Evolutionary conservation across 371 early-diverging fungal genomes (phyloP).

Genomic region (Choanephora cucurbitarum): DNA sequence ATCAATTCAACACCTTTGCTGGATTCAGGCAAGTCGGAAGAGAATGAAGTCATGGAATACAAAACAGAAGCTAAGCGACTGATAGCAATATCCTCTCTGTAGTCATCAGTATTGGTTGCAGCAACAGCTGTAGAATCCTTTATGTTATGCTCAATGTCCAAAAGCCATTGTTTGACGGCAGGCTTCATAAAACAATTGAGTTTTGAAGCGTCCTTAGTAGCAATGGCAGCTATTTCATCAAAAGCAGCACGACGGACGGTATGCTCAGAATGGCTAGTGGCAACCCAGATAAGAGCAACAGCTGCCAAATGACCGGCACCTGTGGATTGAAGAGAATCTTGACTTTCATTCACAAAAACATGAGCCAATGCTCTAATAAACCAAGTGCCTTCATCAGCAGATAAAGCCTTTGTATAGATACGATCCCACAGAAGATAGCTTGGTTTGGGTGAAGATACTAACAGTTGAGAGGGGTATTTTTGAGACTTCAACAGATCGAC

Average conservation of each 20-base stretch:
- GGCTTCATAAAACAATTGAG: slow-evolving; percentile 44
- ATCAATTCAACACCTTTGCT: slow-evolving; percentile 56
- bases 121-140: slow-evolving; percentile 57
- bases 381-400: slow-evolving; percentile 75
- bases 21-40: slow-evolving; percentile 33
- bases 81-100: slow-evolving; percentile 44
- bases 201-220: slow-evolving; percentile 39
- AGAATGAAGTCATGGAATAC: slow-evolving; percentile 62
- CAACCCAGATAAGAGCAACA: slow-evolving; percentile 56
- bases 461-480: slow-evolving; percentile 42
- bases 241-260: slow-evolving; percentile 56
- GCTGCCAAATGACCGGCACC: slow-evolving; percentile 38
- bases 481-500: slow-evolving; percentile 39
- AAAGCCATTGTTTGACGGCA: slow-evolving; percentile 58
- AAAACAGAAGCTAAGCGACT: slow-evolving; percentile 66
- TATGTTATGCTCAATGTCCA: slow-evolving; percentile 50
- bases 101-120: slow-evolving; percentile 52
- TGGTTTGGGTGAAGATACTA: slow-evolving; percentile 53
- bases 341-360: slow-evolving; percentile 40
- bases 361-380: slow-evolving; percentile 62
- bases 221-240: slow-evolving; percentile 43
- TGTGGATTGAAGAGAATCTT: slow-evolving; percentile 37
- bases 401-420: slow-evolving; percentile 74
- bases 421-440: slow-evolving; percentile 83
- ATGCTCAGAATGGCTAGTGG: slow-evolving; percentile 54